Evolutionary conservation across 441 rosid genomes (phyloP), one percentile per base, ranked within the genome.

Genomic region (Brassica balearica): DNA sequence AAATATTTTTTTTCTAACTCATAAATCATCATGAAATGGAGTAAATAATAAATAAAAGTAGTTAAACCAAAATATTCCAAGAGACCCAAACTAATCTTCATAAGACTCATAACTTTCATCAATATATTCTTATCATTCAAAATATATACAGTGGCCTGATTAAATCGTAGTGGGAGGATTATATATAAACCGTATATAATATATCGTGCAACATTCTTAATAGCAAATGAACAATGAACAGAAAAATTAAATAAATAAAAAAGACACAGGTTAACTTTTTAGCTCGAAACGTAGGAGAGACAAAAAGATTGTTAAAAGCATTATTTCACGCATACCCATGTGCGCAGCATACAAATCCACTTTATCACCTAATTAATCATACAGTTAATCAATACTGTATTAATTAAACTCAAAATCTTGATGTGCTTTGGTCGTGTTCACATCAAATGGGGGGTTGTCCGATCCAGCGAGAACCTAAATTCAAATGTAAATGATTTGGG

Each of bases 341-440:
- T 88, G 91, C 69, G 66, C 71, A 77, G 84, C 90, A 85, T 69
- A 76, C 55, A 69, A 71, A 67, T 76, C 67, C 76, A 71, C 73
- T 43, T 72, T 74, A 74, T 71, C 68, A 59, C 67, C 78, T 74
- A 64, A 11, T 29, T 73, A 72, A 76, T 69, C 78, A 62, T 69
- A 29, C 60, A 46, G 46, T 74, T 64, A 74, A 70, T 68, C 69
- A 55, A 64, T 23, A 77, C 27, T 48, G 51, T 43, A 43, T 3
- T 74, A 65, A 58, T 48, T 63, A 68, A 63, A 6, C 41, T 70
- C 43, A 58, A 56, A 51, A n/a, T 74, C 68, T 74, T 68, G 4
- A 8, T 48, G 22, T 71, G 62, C 34, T 46, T 56, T 77, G 55
- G n/a, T 60, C 25, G 51, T 77, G 71, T 71, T 76, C 77, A 76